Percentiles rank a stretch among this genome's conserved stretches.
These are phyloP conservation scores for Hondaea fermentalgiana DNA, from an alignment of 108 stramenopile genomes.

Conservation along the genomic window DNA sequence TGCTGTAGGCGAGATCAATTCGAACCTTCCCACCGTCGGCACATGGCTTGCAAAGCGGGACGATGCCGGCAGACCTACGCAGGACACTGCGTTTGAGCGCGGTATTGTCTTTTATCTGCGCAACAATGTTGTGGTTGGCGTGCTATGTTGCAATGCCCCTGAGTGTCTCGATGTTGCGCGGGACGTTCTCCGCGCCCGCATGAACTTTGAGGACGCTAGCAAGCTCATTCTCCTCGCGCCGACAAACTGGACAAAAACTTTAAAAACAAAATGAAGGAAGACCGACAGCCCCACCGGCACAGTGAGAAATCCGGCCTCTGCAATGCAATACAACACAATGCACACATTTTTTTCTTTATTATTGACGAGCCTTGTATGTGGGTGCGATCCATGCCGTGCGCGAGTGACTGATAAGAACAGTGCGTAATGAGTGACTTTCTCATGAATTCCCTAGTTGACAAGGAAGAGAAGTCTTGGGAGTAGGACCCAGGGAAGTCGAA, in stretches of 20 bases:
- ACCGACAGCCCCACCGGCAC: no score
- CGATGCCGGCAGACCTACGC: neutral
- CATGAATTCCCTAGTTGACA: no score
- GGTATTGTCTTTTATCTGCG: neutral
- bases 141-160: neutral
- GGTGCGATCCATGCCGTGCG: no score
- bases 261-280: neutral
- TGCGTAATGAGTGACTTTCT: no score
- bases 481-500: no score
- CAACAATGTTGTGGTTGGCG: neutral
- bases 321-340: no score
- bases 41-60: conserved; percentile 6
- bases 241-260: neutral
- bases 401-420: no score
- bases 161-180: conserved; percentile 11
- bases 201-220: neutral
- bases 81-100: neutral
- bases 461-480: no score
- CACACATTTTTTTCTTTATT: no score
- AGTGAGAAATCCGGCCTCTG: no score
- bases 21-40: neutral
- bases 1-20: neutral
- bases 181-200: neutral
- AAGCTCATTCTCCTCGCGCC: neutral
- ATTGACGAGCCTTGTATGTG: no score